Percentiles rank a stretch among this genome's conserved stretches.
These are phyloP conservation scores for Herpotrichia juniperi DNA, from an alignment of 2,329 filamentous ascomycete species.

Conservation along the genomic window DNA sequence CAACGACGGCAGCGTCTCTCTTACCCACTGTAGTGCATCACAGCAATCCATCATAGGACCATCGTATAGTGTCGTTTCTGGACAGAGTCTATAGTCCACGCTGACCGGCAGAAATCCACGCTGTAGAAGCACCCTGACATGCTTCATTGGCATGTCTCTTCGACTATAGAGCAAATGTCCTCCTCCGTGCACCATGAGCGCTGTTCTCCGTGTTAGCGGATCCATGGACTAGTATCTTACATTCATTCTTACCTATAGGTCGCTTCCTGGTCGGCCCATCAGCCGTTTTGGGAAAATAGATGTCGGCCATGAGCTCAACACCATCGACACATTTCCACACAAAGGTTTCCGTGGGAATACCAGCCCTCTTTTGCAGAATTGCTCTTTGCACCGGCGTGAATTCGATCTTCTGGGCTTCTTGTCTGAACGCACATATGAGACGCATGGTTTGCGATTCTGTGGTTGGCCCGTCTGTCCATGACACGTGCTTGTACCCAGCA, in stretches of 20 bases:
- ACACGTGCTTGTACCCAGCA: conserved; percentile 15
- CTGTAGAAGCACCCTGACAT: conserved; percentile 46
- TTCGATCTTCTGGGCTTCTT: too few species aligned
- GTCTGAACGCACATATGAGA: conserved; percentile 7
- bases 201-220: conserved; percentile 24
- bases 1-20: conserved; percentile 34
- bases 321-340: conserved; percentile 34
- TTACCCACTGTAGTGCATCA: conserved; percentile 53
- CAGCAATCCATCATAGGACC: conserved; percentile 55
- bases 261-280: not conserved
- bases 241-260: not conserved
- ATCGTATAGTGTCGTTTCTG: conserved; percentile 52
- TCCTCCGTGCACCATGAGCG: conserved; percentile 55
- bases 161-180: conserved; percentile 49
- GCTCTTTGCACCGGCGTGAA: too few species aligned
- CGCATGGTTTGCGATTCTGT: conserved; percentile 2
- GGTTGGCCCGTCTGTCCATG: conserved; percentile 18
- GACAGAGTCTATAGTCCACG: conserved; percentile 59
- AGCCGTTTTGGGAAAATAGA: not conserved
- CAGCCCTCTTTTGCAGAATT: too few species aligned
- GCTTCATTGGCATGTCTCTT: conserved; percentile 45
- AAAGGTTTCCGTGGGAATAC: too few species aligned
- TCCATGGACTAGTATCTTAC: not conserved
- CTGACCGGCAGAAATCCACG: conserved; percentile 55
- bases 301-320: conserved; percentile 18